Evolutionary conservation across 495 filamentous ascomycete genomes (phyloP).

Genomic region (Thozetella sp.): DNA sequence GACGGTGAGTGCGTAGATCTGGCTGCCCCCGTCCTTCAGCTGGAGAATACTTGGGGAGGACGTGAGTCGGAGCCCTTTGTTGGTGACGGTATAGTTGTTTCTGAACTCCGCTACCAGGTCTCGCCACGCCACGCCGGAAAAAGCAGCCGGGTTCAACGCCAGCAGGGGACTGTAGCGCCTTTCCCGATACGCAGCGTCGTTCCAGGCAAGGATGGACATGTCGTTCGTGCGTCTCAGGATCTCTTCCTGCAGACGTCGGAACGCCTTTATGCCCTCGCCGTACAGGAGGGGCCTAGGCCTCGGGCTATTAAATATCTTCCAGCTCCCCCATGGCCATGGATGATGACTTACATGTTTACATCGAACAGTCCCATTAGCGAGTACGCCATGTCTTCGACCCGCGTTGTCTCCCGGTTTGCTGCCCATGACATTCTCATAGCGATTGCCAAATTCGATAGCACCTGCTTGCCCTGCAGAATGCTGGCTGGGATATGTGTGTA

Average conservation of each 20-base stretch:
- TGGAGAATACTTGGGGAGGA: too few relatives aligned
- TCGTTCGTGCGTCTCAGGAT: constrained; percentile 18
- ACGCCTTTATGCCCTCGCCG: constrained; percentile 23
- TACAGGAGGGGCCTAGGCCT: constrained; percentile 27
- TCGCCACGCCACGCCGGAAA: not conserved
- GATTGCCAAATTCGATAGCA: constrained; percentile 1
- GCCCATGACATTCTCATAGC: constrained; percentile 31
- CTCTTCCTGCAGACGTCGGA: constrained; percentile 24
- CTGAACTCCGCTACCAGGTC: not conserved
- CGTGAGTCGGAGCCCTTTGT: not conserved
- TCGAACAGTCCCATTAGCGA: constrained; percentile 23
- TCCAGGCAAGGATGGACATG: constrained; percentile 20
- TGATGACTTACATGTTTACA: constrained; percentile 27
- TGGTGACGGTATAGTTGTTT: not conserved
- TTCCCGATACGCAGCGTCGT: not conserved
- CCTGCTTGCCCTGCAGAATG: not conserved
- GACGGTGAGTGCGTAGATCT: too few relatives aligned
- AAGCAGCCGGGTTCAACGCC: not conserved
- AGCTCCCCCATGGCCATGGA: too few relatives aligned
- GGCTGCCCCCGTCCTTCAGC: too few relatives aligned
- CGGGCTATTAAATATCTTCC: too few relatives aligned
- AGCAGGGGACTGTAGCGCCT: not conserved
- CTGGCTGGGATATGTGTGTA: not conserved
- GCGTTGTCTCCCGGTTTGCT: constrained; percentile 22
- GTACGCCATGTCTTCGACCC: constrained; percentile 23